Evolutionary conservation across 129 eudicot genomes (phyloP), one percentile per base, ranked within the genome.

Genomic region (Dittrichia graveolens): DNA sequence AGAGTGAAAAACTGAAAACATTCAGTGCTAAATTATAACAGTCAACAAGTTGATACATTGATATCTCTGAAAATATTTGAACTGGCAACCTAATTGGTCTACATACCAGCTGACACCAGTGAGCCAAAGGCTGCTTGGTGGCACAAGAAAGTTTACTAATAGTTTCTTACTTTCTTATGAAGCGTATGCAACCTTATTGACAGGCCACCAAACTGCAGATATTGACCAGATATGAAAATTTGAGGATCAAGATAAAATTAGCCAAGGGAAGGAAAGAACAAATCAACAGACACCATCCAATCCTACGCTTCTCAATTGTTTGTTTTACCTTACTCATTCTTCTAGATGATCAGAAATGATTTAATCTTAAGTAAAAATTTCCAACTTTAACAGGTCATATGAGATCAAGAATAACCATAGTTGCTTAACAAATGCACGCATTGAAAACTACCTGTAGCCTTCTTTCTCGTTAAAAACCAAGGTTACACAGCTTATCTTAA

Each of bases 331-430:
- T 18, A 39, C 53, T 70, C 3, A n/a, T 79, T 72, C 52, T 75
- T 66, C 34, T 83, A 86, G 44, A 69, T 54, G 13, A 42, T 53
- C 50, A 38, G 5, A 50, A 40, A 70, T 53, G 53, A 5, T 54
- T 38, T 70, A 15, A 19, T 15, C 54, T 16, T 19, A 61, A 9
- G 50, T 41, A 18, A 8, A 43, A 34, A n/a, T 35, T 5, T 14
- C 12, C 60, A 67, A 38, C 24, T 68, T 50, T 54, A 68, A 68
- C 37, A 50, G 14, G 61, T n/a, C 1, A 42, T 43, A 64, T 42
- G 41, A 52, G 65, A 65, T 65, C 73, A 75, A 38, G 39, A 68
- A 44, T 59, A 49, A 68, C n/a, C 60, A 59, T 45, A 59, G 67
- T 59, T 72, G 38, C 56, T 49, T 9, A 58, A 59, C 7, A 57